phyloP scores from a whole-genome alignment of 495 filamentous ascomycete genomes.

The Aspergillus heteromorphus region DNA sequence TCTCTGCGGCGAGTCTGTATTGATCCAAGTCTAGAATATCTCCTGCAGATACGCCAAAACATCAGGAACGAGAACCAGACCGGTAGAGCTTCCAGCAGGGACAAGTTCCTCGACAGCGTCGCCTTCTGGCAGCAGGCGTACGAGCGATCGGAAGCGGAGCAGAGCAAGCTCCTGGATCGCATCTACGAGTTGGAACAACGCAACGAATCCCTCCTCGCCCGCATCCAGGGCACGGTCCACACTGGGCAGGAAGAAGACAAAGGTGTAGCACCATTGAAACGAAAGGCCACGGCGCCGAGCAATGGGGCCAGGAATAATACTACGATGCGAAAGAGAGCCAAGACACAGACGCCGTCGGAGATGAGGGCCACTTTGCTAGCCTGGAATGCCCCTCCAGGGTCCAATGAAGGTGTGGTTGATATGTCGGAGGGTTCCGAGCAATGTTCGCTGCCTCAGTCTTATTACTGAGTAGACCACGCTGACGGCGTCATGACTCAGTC shows the following conservation, averaged over 20 bases:
- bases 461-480: neutral
- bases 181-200: slow-evolving; percentile 39
- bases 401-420: neutral
- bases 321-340: slow-evolving; percentile 19
- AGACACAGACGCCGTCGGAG: slow-evolving; percentile 10
- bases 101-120: slow-evolving; percentile 42
- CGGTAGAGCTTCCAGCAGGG: slow-evolving; percentile 9
- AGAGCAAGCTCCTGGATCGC: slow-evolving; percentile 37
- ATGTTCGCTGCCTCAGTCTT: slow-evolving; percentile 8
- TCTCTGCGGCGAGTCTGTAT: neutral
- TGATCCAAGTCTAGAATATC: slow-evolving; percentile 29
- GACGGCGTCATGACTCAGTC: neutral
- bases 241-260: neutral
- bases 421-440: slow-evolving; percentile 3
- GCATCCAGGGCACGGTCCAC: slow-evolving; percentile 11
- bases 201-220: slow-evolving; percentile 22
- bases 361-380: neutral
- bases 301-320: neutral
- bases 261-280: slow-evolving; percentile 16
- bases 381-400: neutral
- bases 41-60: slow-evolving; percentile 30
- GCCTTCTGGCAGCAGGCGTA: slow-evolving; percentile 49
- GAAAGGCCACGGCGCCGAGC: slow-evolving; percentile 15
- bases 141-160: slow-evolving; percentile 38
- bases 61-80: slow-evolving; percentile 23